Conservation (phyloP, 176 grass and related monocot species). For the Musa schizocarpa region DNA sequence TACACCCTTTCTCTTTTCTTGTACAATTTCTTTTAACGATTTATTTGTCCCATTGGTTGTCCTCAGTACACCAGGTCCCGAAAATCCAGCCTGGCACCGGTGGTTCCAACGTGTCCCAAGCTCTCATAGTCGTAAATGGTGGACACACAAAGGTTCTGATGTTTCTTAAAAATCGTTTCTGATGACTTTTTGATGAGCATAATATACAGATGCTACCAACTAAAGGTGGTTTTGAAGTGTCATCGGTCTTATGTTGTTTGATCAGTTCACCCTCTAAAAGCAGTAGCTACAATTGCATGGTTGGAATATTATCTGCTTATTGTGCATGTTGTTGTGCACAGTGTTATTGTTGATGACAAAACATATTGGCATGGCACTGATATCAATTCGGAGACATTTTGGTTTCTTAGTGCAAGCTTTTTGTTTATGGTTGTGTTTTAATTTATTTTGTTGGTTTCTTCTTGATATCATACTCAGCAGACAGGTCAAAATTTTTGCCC, state of each 20-base stretch:
- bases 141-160: slow-evolving; percentile 64
- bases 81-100: slow-evolving; percentile 79
- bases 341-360: neutral
- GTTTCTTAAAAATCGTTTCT: slow-evolving; percentile 36
- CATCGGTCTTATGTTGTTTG: neutral
- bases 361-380: neutral
- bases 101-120: slow-evolving; percentile 88
- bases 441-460: too few relatives aligned
- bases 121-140: slow-evolving; percentile 87
- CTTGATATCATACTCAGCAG: too few relatives aligned
- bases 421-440: too few relatives aligned
- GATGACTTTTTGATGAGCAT: neutral
- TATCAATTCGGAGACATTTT: neutral
- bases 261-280: slow-evolving; percentile 1
- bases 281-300: neutral
- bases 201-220: neutral
- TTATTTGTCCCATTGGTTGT: neutral
- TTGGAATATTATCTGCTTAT: neutral
- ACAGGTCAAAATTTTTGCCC: too few relatives aligned
- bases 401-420: neutral
- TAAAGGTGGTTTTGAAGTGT: neutral
- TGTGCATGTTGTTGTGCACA: slow-evolving; percentile 1
- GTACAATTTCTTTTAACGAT: neutral
- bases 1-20: neutral
- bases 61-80: slow-evolving; percentile 68